Evolutionary conservation across 495 filamentous ascomycete genomes (phyloP).

Genomic region (Neurospora tetraspora): DNA sequence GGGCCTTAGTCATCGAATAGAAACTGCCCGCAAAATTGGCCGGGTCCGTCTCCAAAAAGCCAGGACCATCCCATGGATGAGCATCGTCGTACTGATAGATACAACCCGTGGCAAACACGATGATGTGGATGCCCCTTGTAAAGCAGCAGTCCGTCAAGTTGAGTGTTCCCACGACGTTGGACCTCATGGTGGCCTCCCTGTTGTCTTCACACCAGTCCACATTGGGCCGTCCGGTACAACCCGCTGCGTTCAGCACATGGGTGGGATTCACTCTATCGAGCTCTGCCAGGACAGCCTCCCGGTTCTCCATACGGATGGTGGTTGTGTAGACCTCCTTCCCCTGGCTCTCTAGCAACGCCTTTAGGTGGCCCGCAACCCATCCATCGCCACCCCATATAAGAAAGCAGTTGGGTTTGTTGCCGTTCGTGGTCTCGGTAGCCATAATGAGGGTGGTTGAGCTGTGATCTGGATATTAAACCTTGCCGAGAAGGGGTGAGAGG

Average conservation of each 20-base stretch:
- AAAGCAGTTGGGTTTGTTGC: constrained; percentile 29
- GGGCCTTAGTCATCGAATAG: constrained; percentile 56
- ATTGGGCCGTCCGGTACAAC: constrained; percentile 57
- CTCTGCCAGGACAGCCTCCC: constrained; percentile 44
- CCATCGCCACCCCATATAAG: constrained; percentile 54
- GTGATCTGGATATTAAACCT: background rate
- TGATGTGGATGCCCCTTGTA: constrained; percentile 46
- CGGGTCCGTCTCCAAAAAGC: constrained; percentile 51
- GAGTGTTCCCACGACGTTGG: constrained; percentile 53
- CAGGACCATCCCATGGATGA: constrained; percentile 48
- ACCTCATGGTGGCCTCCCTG: constrained; percentile 52
- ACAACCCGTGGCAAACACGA: constrained; percentile 56
- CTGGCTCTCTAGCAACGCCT: constrained; percentile 48
- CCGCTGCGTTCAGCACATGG: constrained; percentile 54
- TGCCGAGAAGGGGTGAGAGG: background rate
- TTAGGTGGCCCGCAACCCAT: constrained; percentile 56
- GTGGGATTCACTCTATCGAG: constrained; percentile 49
- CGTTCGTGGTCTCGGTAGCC: constrained; percentile 16
- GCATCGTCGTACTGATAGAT: constrained; percentile 51
- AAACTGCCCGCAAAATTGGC: constrained; percentile 57
- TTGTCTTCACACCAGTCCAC: constrained; percentile 65
- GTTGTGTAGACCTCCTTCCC: constrained; percentile 50
- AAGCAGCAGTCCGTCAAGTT: constrained; percentile 53
- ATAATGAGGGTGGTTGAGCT: constrained; percentile 6
- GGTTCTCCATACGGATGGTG: constrained; percentile 52